Conservation (phyloP, 1,284 basidiomycete species). For the Cutaneotrichosporon arboriforme region DNA sequence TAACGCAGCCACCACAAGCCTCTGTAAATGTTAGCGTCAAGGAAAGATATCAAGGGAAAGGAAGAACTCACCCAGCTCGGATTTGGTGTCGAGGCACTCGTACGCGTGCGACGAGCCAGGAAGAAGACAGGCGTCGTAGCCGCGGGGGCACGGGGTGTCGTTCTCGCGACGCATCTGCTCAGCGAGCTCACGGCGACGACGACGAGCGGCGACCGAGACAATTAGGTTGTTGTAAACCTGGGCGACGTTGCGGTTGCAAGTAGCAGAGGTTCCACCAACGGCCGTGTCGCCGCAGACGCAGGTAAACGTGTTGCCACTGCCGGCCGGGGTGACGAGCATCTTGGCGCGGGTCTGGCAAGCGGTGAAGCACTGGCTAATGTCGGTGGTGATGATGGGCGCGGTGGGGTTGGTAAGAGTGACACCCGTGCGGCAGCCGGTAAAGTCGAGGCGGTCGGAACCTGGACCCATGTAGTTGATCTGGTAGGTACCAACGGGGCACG, state of each 20-base stretch:
- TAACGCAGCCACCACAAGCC: constrained; percentile 1
- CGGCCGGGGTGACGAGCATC: neutral
- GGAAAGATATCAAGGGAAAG: neutral
- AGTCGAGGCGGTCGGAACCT: neutral
- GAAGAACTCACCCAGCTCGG: constrained; percentile 8
- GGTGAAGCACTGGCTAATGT: constrained; percentile 4
- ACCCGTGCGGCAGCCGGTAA: constrained; percentile 3
- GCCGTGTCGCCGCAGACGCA: constrained; percentile 4
- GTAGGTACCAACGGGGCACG: neutral
- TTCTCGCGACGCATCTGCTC: neutral
- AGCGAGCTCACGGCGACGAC: neutral
- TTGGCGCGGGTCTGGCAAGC: neutral
- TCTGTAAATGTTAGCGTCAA: neutral
- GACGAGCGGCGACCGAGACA: neutral
- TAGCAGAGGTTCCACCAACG: neutral
- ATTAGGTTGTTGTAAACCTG: constrained; percentile 3
- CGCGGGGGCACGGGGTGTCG: constrained; percentile 2
- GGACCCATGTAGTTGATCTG: constrained; percentile 4
- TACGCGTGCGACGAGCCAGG: neutral
- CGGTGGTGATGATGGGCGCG: neutral
- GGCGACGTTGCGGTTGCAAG: neutral
- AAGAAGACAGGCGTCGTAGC: constrained; percentile 3
- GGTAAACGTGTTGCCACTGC: neutral
- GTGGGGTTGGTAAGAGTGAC: neutral
- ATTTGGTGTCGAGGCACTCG: constrained; percentile 16